phyloP scores from a whole-genome alignment of 1,284 basidiomycete species.

The Ceratobasidium papillatum region DNA sequence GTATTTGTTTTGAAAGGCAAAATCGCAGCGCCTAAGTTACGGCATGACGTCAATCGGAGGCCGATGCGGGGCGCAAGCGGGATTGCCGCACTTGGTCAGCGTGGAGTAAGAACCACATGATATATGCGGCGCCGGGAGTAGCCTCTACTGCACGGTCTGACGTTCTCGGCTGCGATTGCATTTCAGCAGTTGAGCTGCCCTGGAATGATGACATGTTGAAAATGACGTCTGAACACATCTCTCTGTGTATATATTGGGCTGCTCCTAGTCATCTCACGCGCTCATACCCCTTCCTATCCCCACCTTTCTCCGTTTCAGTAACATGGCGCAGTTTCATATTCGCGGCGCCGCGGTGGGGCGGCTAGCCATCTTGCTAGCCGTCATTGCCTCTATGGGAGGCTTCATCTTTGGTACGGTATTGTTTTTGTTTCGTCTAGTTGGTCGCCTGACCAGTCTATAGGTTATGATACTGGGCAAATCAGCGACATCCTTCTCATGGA shows the following conservation, averaged over 20 bases:
- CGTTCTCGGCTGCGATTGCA: constrained; percentile 15
- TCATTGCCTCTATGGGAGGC: constrained; percentile 79
- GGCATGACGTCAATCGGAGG: constrained; percentile 21
- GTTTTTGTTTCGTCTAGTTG: constrained; percentile 20
- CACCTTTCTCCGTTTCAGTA: neutral
- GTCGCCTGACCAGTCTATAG: constrained; percentile 22
- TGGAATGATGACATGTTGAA: neutral
- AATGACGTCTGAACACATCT: constrained; percentile 14
- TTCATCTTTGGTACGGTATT: constrained; percentile 70
- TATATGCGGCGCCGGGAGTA: neutral
- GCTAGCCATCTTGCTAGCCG: constrained; percentile 70
- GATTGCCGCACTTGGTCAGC: constrained; percentile 9
- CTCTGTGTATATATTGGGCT: constrained; percentile 17
- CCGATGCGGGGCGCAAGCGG: neutral
- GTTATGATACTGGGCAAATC: constrained; percentile 80
- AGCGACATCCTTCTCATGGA: constrained; percentile 78
- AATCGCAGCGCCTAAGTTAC: neutral
- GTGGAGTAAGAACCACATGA: neutral
- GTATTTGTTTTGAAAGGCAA: neutral
- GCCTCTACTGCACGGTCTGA: neutral
- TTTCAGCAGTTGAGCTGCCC: constrained; percentile 29
- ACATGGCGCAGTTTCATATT: constrained; percentile 30
- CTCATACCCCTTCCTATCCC: neutral
- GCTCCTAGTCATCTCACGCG: neutral
- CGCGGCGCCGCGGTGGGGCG: constrained; percentile 49